Percentiles rank a stretch among this genome's conserved stretches.
Conservation (phyloP, 306 rosid genomes). For the Inga oerstediana region DNA sequence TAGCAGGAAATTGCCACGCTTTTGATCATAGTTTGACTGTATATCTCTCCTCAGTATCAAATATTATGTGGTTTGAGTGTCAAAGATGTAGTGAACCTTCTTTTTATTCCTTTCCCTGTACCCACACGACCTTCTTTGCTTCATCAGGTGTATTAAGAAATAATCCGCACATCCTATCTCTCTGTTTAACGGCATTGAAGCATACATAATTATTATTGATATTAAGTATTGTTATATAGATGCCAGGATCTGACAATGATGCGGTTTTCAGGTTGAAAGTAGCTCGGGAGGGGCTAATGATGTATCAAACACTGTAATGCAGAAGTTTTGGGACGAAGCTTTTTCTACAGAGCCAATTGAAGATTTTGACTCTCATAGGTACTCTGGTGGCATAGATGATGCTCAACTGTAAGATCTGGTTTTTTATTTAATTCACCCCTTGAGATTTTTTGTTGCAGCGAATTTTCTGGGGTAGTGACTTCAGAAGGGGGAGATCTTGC, state of each 20-base stretch:
- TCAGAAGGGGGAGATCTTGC: conserved; percentile 64
- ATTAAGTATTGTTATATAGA: conserved; percentile 10
- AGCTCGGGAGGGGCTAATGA: conserved; percentile 78
- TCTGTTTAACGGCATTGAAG: neutral
- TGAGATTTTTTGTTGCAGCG: conserved; percentile 57
- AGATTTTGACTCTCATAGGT: conserved; percentile 87
- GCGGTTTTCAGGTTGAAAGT: conserved; percentile 64
- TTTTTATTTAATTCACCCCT: conserved; percentile 29
- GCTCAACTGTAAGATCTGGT: conserved; percentile 12
- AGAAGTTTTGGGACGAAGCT: conserved; percentile 97
- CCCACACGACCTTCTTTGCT: neutral
- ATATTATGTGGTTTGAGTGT: neutral
- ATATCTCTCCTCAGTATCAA: neutral
- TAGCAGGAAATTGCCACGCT: conserved; percentile 12
- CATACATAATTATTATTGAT: conserved; percentile 6
- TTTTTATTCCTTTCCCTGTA: conserved; percentile 10
- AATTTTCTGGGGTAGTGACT: conserved; percentile 69
- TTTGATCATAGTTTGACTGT: conserved; percentile 3
- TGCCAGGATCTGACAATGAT: conserved; percentile 30
- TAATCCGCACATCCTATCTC: neutral
- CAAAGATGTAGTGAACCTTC: conserved; percentile 19
- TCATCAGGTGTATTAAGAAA: neutral
- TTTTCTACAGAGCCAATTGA: conserved; percentile 82
- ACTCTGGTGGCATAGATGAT: conserved; percentile 29
- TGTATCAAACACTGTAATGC: conserved; percentile 88